phyloP scores from a whole-genome alignment of 2,329 filamentous ascomycete species.

The Botrytis deweyae region DNA sequence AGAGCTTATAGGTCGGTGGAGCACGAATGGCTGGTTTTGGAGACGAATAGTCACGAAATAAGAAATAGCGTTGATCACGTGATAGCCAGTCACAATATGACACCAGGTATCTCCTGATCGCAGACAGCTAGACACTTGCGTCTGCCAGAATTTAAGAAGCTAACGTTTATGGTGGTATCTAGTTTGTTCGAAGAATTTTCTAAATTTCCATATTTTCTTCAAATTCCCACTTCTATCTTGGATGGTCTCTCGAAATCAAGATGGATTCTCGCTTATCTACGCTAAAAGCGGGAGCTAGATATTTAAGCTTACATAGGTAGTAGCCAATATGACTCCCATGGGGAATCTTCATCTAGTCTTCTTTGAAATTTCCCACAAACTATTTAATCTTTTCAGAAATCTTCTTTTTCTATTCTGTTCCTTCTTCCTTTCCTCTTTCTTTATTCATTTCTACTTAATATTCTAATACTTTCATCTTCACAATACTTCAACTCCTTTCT shows the following conservation, averaged over 20 bases:
- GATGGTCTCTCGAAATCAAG: background rate
- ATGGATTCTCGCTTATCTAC: background rate
- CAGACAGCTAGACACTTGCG: background rate
- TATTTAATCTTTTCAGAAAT: background rate
- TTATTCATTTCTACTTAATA: background rate
- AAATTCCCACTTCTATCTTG: background rate
- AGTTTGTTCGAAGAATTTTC: too few relatives aligned
- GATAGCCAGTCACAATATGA: rapidly evolving
- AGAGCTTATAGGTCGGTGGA: background rate
- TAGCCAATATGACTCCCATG: background rate
- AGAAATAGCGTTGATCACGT: background rate
- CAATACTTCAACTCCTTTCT: background rate
- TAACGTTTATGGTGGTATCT: too few relatives aligned
- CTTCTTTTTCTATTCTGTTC: background rate
- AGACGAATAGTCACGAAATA: background rate
- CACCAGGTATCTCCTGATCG: background rate
- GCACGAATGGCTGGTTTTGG: background rate
- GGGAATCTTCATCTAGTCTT: background rate
- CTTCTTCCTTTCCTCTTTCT: background rate
- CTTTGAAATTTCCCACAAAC: background rate
- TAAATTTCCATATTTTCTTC: background rate
- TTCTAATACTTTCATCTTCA: background rate
- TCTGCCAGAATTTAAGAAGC: background rate
- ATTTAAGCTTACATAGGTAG: background rate
- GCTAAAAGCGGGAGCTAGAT: background rate